These are phyloP conservation scores for Boletus subcaerulescens DNA, from an alignment of 768 basidiomycete genomes.

Conservation along the genomic window DNA sequence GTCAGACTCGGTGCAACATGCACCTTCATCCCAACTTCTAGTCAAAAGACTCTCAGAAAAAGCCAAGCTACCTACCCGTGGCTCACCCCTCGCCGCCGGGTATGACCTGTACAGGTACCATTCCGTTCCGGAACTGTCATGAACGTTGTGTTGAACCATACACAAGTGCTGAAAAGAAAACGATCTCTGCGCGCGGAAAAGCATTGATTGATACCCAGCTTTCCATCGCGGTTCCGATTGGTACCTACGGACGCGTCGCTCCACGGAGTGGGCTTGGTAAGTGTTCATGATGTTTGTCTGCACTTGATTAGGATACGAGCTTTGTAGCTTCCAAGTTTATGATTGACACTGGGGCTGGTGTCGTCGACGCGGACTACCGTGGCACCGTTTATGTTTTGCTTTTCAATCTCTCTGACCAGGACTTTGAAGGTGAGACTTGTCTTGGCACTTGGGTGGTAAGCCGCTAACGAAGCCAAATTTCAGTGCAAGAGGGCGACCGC, in stretches of 20 bases:
- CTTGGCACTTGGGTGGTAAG: not conserved
- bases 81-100: constrained; percentile 84
- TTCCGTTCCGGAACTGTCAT: not conserved
- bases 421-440: constrained; percentile 67
- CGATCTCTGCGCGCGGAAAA: constrained; percentile 86
- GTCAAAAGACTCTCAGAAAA: constrained; percentile 83
- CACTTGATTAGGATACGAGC: not conserved
- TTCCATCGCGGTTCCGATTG: constrained; percentile 89
- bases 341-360: constrained; percentile 97
- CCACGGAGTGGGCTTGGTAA: constrained; percentile 92
- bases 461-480: not conserved
- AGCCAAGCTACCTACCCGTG: constrained; percentile 82
- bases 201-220: constrained; percentile 89
- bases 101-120: constrained; percentile 90
- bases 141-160: constrained; percentile 1
- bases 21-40: constrained; percentile 55
- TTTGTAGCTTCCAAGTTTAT: constrained; percentile 87
- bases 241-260: constrained; percentile 95
- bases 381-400: constrained; percentile 88
- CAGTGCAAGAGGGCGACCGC: constrained; percentile 93
- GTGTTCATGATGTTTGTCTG: constrained; percentile 23
- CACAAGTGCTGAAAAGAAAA: constrained; percentile 76
- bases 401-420: constrained; percentile 87
- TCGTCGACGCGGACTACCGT: constrained; percentile 95
- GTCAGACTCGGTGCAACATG: constrained; percentile 37